phyloP scores from a whole-genome alignment of 306 rosid genomes.

The Inga laurina region DNA sequence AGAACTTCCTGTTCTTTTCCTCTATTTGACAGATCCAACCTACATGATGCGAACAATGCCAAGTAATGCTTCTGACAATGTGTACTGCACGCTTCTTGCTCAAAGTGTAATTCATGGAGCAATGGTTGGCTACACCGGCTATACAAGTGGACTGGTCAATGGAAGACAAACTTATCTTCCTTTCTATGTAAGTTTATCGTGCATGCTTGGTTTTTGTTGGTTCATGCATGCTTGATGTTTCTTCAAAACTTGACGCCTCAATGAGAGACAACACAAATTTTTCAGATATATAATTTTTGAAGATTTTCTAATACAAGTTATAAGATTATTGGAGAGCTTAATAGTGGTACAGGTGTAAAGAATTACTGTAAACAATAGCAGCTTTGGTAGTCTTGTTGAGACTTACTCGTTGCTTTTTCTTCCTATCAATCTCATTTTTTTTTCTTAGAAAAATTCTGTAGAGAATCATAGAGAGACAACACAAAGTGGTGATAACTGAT shows the following conservation, averaged over 20 bases:
- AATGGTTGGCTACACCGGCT: slow-evolving; percentile 95
- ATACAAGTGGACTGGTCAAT: slow-evolving; percentile 77
- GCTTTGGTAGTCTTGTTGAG: not conserved
- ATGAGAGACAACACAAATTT: not conserved
- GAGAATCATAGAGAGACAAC: slow-evolving; percentile 77
- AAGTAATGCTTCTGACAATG: slow-evolving; percentile 93
- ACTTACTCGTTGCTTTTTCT: not conserved
- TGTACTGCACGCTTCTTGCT: slow-evolving; percentile 91
- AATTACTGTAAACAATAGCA: not conserved
- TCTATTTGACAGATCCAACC: slow-evolving; percentile 74
- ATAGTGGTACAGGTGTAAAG: not conserved
- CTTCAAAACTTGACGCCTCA: not conserved
- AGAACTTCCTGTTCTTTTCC: slow-evolving; percentile 1
- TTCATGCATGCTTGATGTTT: slow-evolving; percentile 4
- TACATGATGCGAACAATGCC: slow-evolving; percentile 98
- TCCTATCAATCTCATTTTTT: not conserved
- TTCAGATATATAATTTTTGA: not conserved
- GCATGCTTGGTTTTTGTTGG: slow-evolving; percentile 10
- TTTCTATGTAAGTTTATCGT: slow-evolving; percentile 65
- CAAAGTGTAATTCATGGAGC: slow-evolving; percentile 98
- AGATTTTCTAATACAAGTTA: not conserved
- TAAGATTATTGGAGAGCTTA: not conserved
- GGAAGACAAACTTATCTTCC: slow-evolving; percentile 93
- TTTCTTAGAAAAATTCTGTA: slow-evolving; percentile 32
- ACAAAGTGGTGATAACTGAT: slow-evolving; percentile 85